These are phyloP conservation scores for Daldinia sp. DNA, from an alignment of 2,329 filamentous ascomycete genomes.

Conservation along the genomic window DNA sequence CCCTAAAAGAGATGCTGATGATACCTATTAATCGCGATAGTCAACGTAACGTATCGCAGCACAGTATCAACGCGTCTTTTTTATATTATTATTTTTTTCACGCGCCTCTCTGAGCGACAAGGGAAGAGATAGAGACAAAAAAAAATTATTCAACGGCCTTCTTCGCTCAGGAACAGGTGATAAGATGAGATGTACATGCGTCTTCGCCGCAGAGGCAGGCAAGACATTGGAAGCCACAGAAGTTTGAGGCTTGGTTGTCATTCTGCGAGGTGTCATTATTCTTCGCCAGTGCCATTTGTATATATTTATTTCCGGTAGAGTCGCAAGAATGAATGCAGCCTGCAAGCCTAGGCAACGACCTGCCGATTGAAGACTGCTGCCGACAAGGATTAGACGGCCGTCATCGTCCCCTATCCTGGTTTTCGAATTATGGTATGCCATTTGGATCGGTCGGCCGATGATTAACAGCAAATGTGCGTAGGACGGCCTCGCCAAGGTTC, in stretches of 20 bases:
- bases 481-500: conserved; percentile 28
- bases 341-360: conserved; percentile 33
- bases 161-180: conserved; percentile 26
- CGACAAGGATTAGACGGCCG: conserved; percentile 30
- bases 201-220: conserved; percentile 19
- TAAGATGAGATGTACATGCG: conserved; percentile 22
- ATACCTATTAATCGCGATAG: conserved; percentile 23
- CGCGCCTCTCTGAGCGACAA: background rate
- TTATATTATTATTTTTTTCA: background rate
- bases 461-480: conserved; percentile 24
- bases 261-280: conserved; percentile 38
- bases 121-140: background rate
- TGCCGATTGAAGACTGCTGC: conserved; percentile 39
- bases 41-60: conserved; percentile 19
- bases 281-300: conserved; percentile 24
- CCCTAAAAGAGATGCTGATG: conserved; percentile 17
- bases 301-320: conserved; percentile 30
- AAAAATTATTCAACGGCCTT: background rate
- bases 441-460: conserved; percentile 28
- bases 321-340: conserved; percentile 35
- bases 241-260: conserved; percentile 35
- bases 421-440: conserved; percentile 30
- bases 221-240: conserved; percentile 29
- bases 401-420: conserved; percentile 34
- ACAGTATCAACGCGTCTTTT: conserved; percentile 11